Percentiles rank a stretch among this genome's conserved stretches.
Conservation (phyloP, 106 monocot species). For the Apostasia ramifera region DNA sequence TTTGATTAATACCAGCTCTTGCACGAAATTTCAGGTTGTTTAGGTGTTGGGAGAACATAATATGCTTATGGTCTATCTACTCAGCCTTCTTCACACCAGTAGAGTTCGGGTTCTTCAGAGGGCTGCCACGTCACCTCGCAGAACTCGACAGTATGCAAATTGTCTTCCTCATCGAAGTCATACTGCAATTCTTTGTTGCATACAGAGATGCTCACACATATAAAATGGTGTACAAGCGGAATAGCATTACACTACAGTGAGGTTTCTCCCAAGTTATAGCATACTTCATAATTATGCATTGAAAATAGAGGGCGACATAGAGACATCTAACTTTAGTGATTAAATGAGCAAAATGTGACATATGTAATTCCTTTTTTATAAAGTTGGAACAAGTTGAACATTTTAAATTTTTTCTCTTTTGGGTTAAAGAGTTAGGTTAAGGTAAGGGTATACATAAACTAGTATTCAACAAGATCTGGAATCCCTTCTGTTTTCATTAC, state of each 20-base stretch:
- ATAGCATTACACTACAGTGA: constrained; percentile 42
- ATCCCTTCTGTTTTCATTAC: too few species aligned
- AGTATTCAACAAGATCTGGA: too few species aligned
- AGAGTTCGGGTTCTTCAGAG: constrained; percentile 80
- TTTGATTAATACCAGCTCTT: too few species aligned
- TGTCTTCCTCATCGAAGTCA: constrained; percentile 46
- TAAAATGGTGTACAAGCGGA: constrained; percentile 46
- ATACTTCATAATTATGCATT: too few species aligned
- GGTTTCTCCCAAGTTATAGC: not conserved
- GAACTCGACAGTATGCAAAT: constrained; percentile 41
- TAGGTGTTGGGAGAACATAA: constrained; percentile 39
- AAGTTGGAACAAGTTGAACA: too few species aligned
- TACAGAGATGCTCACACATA: constrained; percentile 56
- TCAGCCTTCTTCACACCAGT: constrained; percentile 62
- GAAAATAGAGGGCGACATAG: too few species aligned
- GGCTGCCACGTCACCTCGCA: constrained; percentile 30
- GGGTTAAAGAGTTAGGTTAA: too few species aligned
- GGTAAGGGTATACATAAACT: too few species aligned
- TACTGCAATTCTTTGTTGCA: constrained; percentile 50
- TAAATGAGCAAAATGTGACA: too few species aligned
- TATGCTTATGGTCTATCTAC: constrained; percentile 63
- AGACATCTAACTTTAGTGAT: too few species aligned
- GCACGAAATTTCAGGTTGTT: constrained; percentile 19
- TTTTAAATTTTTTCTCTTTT: too few species aligned
- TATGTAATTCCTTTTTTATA: too few species aligned